Evolutionary conservation across 2,329 filamentous ascomycete genomes (phyloP).

Genomic region (Emericellopsis atlantica): DNA sequence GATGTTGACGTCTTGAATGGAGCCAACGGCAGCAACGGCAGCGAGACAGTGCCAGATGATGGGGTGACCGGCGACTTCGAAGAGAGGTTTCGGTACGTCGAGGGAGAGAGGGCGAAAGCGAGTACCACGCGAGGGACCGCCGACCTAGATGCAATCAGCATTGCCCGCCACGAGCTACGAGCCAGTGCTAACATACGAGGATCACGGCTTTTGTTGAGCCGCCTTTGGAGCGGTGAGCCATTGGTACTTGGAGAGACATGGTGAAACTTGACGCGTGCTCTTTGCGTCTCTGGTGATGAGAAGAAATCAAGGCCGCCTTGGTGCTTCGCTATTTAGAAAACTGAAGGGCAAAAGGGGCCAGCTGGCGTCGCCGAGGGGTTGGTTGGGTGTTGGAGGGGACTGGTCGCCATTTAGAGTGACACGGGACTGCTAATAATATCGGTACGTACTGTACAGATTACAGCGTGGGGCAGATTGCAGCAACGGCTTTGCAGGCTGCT

Average conservation of each 20-base stretch:
- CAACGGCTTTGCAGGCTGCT: too few species aligned
- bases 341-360: too few species aligned
- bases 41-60: slow-evolving; percentile 97
- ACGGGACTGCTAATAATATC: too few species aligned
- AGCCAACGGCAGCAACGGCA: slow-evolving; percentile 79
- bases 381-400: too few species aligned
- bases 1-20: slow-evolving; percentile 91
- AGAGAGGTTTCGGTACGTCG: slow-evolving; percentile 95
- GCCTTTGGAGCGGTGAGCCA: slow-evolving; percentile 32
- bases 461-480: too few species aligned
- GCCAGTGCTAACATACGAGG: slow-evolving; percentile 43
- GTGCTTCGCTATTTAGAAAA: too few species aligned
- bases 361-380: too few species aligned
- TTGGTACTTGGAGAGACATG: slow-evolving; percentile 46
- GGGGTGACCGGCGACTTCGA: slow-evolving; percentile 94
- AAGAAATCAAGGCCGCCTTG: too few species aligned
- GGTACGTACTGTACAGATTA: too few species aligned
- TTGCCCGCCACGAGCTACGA: too few species aligned
- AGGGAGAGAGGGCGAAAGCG: slow-evolving; percentile 90
- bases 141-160: slow-evolving; percentile 48
- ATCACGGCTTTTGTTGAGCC: slow-evolving; percentile 87
- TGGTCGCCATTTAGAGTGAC: too few species aligned
- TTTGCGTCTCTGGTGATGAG: too few species aligned
- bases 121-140: slow-evolving; percentile 88
- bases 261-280: neutral